Conservation (phyloP, 495 filamentous ascomycete species). For the Talaromyces adpressus region DNA sequence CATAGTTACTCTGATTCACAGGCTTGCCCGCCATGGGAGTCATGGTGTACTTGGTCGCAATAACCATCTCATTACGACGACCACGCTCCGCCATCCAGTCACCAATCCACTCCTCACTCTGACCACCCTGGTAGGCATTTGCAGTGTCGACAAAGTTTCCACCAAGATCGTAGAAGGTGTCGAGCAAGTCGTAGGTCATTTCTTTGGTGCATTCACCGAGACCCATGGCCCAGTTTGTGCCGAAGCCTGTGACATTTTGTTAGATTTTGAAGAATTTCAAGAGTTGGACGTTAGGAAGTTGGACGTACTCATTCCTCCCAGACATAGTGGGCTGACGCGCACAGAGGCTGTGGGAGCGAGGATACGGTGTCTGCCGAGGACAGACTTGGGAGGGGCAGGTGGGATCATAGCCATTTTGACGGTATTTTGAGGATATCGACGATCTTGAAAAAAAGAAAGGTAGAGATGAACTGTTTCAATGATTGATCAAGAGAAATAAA, state of each 20-base stretch:
- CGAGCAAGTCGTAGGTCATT: conserved; percentile 55
- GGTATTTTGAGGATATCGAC: not conserved
- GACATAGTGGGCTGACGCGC: conserved; percentile 51
- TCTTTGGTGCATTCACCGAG: conserved; percentile 57
- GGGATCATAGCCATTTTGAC: conserved; percentile 13
- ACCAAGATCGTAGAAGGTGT: conserved; percentile 57
- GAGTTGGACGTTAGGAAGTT: no score
- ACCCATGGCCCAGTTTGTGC: not conserved
- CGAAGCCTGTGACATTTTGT: not conserved
- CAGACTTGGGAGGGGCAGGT: conserved; percentile 29
- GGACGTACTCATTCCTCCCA: conserved; percentile 49
- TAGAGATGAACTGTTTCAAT: not conserved
- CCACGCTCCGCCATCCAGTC: conserved; percentile 58
- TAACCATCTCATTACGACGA: conserved; percentile 54
- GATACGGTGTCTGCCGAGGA: conserved; percentile 50
- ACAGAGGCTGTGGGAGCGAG: conserved; percentile 52
- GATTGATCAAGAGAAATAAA: not conserved
- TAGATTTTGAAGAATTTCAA: no score
- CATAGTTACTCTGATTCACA: conserved; percentile 44
- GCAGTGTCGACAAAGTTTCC: conserved; percentile 77
- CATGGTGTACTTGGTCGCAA: conserved; percentile 67
- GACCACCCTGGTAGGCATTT: conserved; percentile 60
- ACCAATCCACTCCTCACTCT: conserved; percentile 70
- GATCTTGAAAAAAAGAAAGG: not conserved
- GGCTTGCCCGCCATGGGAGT: conserved; percentile 22